Conservation (phyloP, 2,329 filamentous ascomycete species). For the Alternaria solani region DNA sequence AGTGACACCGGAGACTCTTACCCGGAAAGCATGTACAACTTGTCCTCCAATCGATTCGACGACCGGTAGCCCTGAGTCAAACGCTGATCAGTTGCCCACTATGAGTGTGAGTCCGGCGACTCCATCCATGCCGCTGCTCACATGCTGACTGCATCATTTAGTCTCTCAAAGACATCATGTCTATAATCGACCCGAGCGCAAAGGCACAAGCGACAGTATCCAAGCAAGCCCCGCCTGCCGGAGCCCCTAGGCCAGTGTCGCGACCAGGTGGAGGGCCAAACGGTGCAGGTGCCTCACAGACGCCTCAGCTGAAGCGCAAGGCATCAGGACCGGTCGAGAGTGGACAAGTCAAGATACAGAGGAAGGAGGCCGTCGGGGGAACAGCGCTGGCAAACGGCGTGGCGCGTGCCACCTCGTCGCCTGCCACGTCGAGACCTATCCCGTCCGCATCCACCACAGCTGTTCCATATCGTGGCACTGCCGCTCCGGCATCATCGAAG, state of each 20-base stretch:
- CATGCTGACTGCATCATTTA: constrained; percentile 23
- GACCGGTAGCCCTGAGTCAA: constrained; percentile 51
- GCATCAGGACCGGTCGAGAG: constrained; percentile 47
- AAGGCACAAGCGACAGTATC: constrained; percentile 32
- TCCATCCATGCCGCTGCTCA: constrained; percentile 20
- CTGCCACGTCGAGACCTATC: constrained; percentile 35
- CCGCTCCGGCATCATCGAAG: constrained; percentile 38
- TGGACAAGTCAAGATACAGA: constrained; percentile 43
- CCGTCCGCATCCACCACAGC: constrained; percentile 28
- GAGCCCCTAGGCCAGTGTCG: constrained; percentile 44
- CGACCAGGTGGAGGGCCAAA: constrained; percentile 39
- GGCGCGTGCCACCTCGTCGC: constrained; percentile 34
- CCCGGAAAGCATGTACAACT: constrained; percentile 48
- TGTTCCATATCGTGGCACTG: constrained; percentile 51
- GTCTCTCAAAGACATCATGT: constrained; percentile 50
- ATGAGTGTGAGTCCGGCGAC: constrained; percentile 49
- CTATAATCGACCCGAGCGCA: constrained; percentile 47
- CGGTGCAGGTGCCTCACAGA: constrained; percentile 38
- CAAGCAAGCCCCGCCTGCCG: constrained; percentile 34
- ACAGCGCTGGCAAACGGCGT: constrained; percentile 36
- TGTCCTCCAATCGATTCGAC: constrained; percentile 38
- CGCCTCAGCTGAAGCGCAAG: constrained; percentile 53
- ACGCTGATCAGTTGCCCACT: constrained; percentile 37
- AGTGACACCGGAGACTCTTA: constrained; percentile 20
- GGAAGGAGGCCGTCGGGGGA: constrained; percentile 40